phyloP scores from a whole-genome alignment of 73 alveolate genomes.

The Paramecium pentaurelia region DNA sequence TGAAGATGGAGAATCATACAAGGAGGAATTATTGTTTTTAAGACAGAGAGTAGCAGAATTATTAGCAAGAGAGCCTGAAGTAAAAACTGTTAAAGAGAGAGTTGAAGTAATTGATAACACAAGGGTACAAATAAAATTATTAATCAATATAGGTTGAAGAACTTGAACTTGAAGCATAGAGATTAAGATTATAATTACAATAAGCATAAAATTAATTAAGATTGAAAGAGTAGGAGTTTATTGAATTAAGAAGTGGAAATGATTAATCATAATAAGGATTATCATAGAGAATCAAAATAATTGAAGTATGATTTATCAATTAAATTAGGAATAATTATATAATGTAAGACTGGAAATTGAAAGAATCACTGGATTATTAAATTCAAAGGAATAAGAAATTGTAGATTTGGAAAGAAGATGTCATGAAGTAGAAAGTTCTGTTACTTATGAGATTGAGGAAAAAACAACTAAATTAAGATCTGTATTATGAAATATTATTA shows the following conservation, averaged over 20 bases:
- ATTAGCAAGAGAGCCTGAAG: conserved; percentile 48
- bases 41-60: conserved; percentile 48
- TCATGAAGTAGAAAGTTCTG: not conserved
- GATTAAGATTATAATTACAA: conserved; percentile 14
- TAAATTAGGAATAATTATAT: not conserved
- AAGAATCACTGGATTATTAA: not conserved
- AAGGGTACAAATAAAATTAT: not conserved
- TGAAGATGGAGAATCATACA: not conserved
- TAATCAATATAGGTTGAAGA: not conserved
- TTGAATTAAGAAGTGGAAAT: conserved; percentile 17
- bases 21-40: conserved; percentile 19
- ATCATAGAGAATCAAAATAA: not conserved
- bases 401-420: not conserved
- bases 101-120: conserved; percentile 14
- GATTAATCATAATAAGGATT: not conserved
- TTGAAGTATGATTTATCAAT: not conserved
- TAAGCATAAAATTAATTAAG: not conserved
- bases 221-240: not conserved
- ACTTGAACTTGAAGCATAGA: not conserved
- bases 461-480: not conserved
- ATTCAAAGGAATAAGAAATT: not conserved
- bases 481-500: not conserved
- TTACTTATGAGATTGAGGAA: not conserved
- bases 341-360: not conserved
- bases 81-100: conserved; percentile 6